Percentiles rank a stretch among this genome's conserved stretches.
Conservation (phyloP, 345 rosid genomes). For the Moricandia arvensis region DNA sequence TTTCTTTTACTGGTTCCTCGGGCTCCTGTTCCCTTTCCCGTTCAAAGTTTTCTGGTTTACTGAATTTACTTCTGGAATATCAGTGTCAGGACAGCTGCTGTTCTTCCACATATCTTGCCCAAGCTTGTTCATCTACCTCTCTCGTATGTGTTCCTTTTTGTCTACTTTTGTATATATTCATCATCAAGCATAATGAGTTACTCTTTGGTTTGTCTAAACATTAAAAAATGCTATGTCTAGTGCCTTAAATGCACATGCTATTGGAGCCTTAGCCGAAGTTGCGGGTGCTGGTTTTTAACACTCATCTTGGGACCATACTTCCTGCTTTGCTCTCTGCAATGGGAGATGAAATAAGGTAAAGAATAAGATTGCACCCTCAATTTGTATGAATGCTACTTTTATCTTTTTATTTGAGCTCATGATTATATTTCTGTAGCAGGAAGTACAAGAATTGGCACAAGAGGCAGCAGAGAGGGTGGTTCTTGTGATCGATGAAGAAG, state of each 20-base stretch:
- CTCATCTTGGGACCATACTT: constrained; percentile 85
- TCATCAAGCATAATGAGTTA: background rate
- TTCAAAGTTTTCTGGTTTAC: constrained; percentile 14
- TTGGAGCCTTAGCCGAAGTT: constrained; percentile 97
- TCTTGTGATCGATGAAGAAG: constrained; percentile 91
- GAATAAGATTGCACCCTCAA: background rate
- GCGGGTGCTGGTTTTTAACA: constrained; percentile 90
- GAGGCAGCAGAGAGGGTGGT: constrained; percentile 87
- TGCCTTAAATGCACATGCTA: constrained; percentile 95
- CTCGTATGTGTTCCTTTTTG: constrained; percentile 62
- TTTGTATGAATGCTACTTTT: constrained; percentile 9
- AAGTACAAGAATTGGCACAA: constrained; percentile 81
- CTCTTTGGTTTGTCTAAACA: constrained; percentile 2
- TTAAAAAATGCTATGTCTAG: constrained; percentile 43
- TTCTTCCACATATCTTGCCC: constrained; percentile 95
- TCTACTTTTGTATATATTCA: constrained; percentile 8
- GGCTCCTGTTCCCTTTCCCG: background rate
- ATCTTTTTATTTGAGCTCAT: constrained; percentile 1
- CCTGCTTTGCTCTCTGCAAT: constrained; percentile 90
- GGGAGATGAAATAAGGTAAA: constrained; percentile 74
- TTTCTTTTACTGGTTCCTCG: constrained; percentile 24
- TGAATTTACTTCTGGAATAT: constrained; percentile 35
- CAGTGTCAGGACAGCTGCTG: constrained; percentile 98
- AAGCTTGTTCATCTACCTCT: constrained; percentile 89
- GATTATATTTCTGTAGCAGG: constrained; percentile 44